Evolutionary conservation across 441 rosid genomes (phyloP).

Genomic region (Euphorbia schlechtendalii): DNA sequence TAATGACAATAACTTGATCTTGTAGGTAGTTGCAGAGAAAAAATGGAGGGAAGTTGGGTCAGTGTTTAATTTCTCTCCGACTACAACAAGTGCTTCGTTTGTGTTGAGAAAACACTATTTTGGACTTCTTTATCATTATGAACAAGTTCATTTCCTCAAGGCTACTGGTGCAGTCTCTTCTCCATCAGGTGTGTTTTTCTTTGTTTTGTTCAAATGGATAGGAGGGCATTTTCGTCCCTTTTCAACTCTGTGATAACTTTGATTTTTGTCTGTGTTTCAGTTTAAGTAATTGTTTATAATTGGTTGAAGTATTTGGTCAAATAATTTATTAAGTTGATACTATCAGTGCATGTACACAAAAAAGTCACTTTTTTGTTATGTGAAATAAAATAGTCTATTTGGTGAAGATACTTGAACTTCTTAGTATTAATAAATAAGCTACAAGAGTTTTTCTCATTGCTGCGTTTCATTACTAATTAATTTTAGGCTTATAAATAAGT

Average conservation of each 20-base stretch:
- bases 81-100: slow-evolving; percentile 95
- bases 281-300: too few species aligned
- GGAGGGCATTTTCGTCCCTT: not conserved
- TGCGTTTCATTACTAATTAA: too few species aligned
- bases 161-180: slow-evolving; percentile 51
- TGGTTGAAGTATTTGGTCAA: too few species aligned
- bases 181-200: slow-evolving; percentile 42
- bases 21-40: slow-evolving; percentile 85
- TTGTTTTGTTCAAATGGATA: not conserved
- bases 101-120: slow-evolving; percentile 85
- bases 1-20: not conserved
- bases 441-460: too few species aligned
- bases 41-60: slow-evolving; percentile 98
- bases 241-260: not conserved
- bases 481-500: too few species aligned
- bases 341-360: too few species aligned
- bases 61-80: slow-evolving; percentile 77
- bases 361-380: too few species aligned
- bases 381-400: too few species aligned
- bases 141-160: slow-evolving; percentile 78
- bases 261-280: too few species aligned
- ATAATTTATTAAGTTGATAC: too few species aligned
- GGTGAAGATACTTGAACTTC: too few species aligned
- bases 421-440: too few species aligned
- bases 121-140: slow-evolving; percentile 78